Evolutionary conservation across 78 protist genomes (phyloP).

Genomic region (Monosiga brevicollis): DNA sequence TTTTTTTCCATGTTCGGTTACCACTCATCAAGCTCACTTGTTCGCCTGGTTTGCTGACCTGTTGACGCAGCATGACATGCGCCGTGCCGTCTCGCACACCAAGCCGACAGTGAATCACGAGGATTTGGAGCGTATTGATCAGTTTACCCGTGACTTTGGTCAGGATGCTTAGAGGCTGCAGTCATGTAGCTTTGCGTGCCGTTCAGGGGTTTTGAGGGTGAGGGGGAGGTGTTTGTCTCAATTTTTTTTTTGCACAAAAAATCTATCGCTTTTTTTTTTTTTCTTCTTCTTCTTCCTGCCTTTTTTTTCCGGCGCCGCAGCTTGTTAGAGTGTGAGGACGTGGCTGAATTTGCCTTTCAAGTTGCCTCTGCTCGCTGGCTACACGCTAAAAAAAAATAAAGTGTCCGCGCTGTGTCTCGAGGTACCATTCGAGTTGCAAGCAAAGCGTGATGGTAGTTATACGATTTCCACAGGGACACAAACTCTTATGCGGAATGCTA

Average conservation of each 20-base stretch:
- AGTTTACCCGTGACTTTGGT: constrained; percentile 16
- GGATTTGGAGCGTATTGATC: neutral
- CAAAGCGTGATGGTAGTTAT: too few relatives aligned
- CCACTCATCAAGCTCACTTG: neutral
- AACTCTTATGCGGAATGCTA: too few relatives aligned
- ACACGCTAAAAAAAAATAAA: neutral
- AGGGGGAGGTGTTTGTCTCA: too few relatives aligned
- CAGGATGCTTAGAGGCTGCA: constrained; percentile 11
- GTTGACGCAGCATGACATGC: neutral
- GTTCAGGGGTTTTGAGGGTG: too few relatives aligned
- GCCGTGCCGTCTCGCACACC: neutral
- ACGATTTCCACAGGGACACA: too few relatives aligned
- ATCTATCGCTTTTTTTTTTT: neutral
- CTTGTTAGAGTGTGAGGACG: constrained; percentile 2
- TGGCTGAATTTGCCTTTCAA: neutral
- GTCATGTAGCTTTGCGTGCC: too few relatives aligned
- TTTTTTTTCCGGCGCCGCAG: too few relatives aligned
- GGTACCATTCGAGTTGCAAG: too few relatives aligned
- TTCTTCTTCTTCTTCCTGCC: neutral
- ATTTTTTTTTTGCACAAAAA: neutral
- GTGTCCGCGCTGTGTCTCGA: neutral
- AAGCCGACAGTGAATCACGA: constrained; percentile 4
- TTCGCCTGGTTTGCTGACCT: neutral
- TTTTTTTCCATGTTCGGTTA: neutral
- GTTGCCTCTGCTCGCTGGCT: too few relatives aligned